These are phyloP conservation scores for Lagenidium sp. DNA, from an alignment of 352 stramenopile genomes.

Conservation along the genomic window DNA sequence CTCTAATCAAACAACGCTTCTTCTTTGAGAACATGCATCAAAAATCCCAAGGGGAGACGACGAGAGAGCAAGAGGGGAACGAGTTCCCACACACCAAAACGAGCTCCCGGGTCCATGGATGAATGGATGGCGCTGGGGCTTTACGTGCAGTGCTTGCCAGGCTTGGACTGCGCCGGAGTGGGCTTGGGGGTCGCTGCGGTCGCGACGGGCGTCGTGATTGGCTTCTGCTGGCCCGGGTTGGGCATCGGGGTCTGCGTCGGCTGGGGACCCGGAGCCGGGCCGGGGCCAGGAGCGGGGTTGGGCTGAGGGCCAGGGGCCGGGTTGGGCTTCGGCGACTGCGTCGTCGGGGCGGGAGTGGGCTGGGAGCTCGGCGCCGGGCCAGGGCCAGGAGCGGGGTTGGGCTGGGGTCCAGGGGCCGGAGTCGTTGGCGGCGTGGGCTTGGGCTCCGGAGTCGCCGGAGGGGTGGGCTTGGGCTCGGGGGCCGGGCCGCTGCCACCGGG, in stretches of 20 bases:
- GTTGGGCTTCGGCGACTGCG: background rate
- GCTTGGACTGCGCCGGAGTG: background rate
- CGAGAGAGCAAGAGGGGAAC: too few relatives aligned
- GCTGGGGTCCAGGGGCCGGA: background rate
- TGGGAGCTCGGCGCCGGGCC: too few relatives aligned
- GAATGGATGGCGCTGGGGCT: too few relatives aligned
- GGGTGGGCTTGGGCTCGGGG: background rate
- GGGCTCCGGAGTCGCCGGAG: too few relatives aligned
- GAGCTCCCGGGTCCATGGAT: background rate
- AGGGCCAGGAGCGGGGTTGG: too few relatives aligned
- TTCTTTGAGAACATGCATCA: too few relatives aligned
- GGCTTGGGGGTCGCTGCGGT: background rate
- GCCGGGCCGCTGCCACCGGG: constrained; percentile 12
- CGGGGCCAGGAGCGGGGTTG: background rate
- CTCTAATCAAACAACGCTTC: too few relatives aligned
- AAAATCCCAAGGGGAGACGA: too few relatives aligned
- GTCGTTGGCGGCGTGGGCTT: background rate
- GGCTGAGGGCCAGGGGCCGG: background rate
- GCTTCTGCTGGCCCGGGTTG: background rate
- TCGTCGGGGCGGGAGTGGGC: background rate
- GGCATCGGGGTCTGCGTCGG: background rate
- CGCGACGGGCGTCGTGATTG: background rate
- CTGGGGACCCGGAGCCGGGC: background rate
- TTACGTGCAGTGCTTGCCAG: background rate
- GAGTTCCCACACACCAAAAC: too few relatives aligned